phyloP scores from a whole-genome alignment of 345 rosid genomes.

The Eucalyptus curtisii region DNA sequence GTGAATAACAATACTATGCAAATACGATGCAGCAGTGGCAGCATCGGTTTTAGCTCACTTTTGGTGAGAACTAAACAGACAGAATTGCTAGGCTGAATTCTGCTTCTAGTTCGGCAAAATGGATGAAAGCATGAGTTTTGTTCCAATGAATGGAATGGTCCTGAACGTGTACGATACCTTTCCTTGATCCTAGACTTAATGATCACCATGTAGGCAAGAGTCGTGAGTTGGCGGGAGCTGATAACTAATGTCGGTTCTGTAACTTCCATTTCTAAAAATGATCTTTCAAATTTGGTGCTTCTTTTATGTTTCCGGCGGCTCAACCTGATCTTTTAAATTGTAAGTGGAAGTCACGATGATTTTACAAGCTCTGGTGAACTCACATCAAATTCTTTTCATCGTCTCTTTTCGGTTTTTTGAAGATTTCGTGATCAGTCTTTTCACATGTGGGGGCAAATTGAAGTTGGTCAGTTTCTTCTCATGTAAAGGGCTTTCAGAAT shows the following conservation, averaged over 20 bases:
- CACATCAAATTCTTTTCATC: not conserved
- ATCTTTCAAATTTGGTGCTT: no score
- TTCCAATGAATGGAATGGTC: not conserved
- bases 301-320: no score
- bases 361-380: not conserved
- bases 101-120: not conserved
- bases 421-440: not conserved
- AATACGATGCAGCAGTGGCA: not conserved
- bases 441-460: not conserved
- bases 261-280: no score
- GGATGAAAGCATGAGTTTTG: not conserved
- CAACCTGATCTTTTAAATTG: no score
- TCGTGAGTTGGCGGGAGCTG: no score
- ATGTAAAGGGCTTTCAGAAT: not conserved
- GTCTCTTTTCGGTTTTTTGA: not conserved
- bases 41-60: not conserved
- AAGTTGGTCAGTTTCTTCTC: not conserved
- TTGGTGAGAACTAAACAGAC: fast-evolving
- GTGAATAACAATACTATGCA: not conserved
- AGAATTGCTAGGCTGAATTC: not conserved
- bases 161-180: no score
- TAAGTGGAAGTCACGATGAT: no score
- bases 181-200: no score
- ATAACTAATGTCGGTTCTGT: no score
- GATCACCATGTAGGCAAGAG: no score